Evolutionary conservation across 2,329 filamentous ascomycete species (phyloP).

Genomic region (Metarhizium humberi): DNA sequence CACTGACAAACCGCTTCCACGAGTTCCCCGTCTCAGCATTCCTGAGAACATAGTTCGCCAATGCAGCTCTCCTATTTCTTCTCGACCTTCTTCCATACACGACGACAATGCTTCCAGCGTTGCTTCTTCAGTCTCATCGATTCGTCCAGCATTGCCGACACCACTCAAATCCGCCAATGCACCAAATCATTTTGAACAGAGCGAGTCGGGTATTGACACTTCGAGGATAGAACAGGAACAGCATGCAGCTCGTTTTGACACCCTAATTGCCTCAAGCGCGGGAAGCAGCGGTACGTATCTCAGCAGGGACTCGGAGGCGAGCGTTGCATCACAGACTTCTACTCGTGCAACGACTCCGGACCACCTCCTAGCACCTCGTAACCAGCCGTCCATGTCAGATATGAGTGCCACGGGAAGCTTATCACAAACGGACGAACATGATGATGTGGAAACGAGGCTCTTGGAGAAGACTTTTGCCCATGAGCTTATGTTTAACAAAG

Average conservation of each 20-base stretch:
- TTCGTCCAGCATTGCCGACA: conserved; percentile 41
- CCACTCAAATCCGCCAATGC: conserved; percentile 49
- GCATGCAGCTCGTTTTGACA: conserved; percentile 53
- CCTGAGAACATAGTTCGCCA: conserved; percentile 22
- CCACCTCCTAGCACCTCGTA: conserved; percentile 40
- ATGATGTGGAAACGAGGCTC: conserved; percentile 74
- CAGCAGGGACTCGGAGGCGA: conserved; percentile 73
- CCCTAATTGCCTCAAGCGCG: conserved; percentile 64
- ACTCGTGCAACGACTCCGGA: conserved; percentile 87
- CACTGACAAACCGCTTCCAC: conserved; percentile 59
- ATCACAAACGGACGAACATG: conserved; percentile 61
- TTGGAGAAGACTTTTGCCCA: conserved; percentile 87
- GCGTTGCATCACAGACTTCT: conserved; percentile 70
- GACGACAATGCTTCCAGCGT: conserved; percentile 33
- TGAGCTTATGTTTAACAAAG: conserved; percentile 87
- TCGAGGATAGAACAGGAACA: conserved; percentile 40
- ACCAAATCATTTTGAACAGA: conserved; percentile 36
- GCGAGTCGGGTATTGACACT: conserved; percentile 29
- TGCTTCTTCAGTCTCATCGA: conserved; percentile 37
- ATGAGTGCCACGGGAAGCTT: conserved; percentile 58
- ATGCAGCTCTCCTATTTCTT: conserved; percentile 24
- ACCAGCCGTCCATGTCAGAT: conserved; percentile 56
- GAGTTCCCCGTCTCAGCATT: conserved; percentile 48
- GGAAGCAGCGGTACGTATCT: conserved; percentile 72
- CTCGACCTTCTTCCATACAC: conserved; percentile 32